These are phyloP conservation scores for Mallotus repandus DNA, from an alignment of 441 rosid species.

Conservation along the genomic window DNA sequence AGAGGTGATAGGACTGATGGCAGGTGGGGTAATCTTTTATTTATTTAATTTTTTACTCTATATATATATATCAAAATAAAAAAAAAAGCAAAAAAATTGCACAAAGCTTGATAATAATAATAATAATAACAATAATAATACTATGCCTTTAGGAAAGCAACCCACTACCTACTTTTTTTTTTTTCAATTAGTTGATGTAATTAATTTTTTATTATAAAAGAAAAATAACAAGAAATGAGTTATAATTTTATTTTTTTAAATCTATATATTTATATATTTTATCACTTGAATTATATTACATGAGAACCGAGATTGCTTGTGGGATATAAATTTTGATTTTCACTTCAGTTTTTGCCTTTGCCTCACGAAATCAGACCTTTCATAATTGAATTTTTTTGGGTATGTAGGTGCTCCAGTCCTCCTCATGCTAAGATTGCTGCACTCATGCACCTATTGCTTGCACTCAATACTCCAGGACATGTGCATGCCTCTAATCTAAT, in stretches of 20 bases:
- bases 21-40: slow-evolving; percentile 15
- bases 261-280: too few species aligned
- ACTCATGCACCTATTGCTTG: slow-evolving; percentile 2
- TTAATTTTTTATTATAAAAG: too few species aligned
- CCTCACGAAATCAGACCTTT: slow-evolving; percentile 35
- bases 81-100: slow-evolving; percentile 22
- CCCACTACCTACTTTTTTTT: slow-evolving; percentile 30
- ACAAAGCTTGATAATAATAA: slow-evolving; percentile 13
- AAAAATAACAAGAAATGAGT: too few species aligned
- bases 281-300: too few species aligned
- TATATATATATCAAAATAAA: slow-evolving; percentile 14
- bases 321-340: slow-evolving; percentile 21
- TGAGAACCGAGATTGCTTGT: slow-evolving; percentile 31
- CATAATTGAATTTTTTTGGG: neutral
- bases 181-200: too few species aligned
- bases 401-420: neutral
- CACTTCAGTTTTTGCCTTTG: slow-evolving; percentile 23
- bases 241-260: too few species aligned
- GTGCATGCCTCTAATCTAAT: too few species aligned
- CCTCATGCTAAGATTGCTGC: neutral
- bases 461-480: neutral
- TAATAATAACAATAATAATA: slow-evolving; percentile 28
- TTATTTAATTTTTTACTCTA: neutral
- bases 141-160: slow-evolving; percentile 38
- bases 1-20: slow-evolving; percentile 17